These are phyloP conservation scores for Berberis vulgaris DNA, from an alignment of 164 flowering plant genomes.

Conservation along the genomic window DNA sequence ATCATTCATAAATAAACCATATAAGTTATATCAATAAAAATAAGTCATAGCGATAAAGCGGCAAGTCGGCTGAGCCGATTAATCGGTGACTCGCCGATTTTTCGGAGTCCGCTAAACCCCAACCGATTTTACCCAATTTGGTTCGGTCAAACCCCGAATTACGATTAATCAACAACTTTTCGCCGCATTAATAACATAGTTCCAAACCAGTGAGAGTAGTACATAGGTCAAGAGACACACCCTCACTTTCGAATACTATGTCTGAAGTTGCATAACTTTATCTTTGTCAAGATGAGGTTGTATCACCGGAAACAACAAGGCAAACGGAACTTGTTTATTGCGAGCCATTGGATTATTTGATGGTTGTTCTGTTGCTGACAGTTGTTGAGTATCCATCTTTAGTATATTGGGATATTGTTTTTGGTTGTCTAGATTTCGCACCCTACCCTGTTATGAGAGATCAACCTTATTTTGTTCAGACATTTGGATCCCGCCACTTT, in stretches of 20 bases:
- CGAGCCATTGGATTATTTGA: constrained; percentile 19
- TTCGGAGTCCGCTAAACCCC: no score
- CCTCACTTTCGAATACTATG: constrained; percentile 58
- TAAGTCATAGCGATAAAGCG: no score
- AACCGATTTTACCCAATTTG: no score
- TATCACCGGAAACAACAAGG: constrained; percentile 56
- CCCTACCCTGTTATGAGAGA: constrained; percentile 28
- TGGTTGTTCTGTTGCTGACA: constrained; percentile 24
- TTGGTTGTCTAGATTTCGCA: constrained; percentile 23
- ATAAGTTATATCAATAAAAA: no score
- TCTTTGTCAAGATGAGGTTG: constrained; percentile 81
- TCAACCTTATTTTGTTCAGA: constrained; percentile 30
- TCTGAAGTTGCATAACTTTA: constrained; percentile 65
- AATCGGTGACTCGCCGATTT: no score
- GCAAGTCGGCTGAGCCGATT: no score
- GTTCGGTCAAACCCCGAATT: no score
- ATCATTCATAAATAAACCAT: no score
- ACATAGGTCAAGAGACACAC: constrained; percentile 19
- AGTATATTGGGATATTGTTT: constrained; percentile 35
- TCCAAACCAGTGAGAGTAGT: not conserved
- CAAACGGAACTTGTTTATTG: constrained; percentile 65
- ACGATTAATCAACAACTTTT: no score
- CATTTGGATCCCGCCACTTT: constrained; percentile 25
- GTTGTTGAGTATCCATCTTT: constrained; percentile 40
- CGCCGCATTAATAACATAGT: no score